These are phyloP conservation scores for Talaromyces sp. DNA, from an alignment of 2,329 filamentous ascomycete genomes.

Conservation along the genomic window DNA sequence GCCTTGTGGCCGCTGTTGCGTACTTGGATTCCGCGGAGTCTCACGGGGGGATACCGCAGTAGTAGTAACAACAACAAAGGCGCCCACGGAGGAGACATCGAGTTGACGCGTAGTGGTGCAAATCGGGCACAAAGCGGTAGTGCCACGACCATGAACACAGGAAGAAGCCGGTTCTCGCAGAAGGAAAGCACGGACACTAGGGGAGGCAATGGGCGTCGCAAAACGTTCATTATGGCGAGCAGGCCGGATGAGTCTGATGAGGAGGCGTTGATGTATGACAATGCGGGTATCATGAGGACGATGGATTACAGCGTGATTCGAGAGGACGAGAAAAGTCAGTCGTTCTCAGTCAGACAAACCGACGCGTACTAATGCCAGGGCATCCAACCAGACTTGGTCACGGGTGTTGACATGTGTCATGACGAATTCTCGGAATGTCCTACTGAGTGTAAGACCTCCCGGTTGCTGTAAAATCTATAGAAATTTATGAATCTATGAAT, in stretches of 20 bases:
- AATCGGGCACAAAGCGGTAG: too few relatives aligned
- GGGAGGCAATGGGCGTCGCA: neutral
- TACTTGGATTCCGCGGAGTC: neutral
- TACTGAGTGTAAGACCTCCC: too few relatives aligned
- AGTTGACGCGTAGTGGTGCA: neutral
- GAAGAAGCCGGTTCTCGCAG: too few relatives aligned
- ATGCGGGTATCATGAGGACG: neutral
- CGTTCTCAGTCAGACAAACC: too few relatives aligned
- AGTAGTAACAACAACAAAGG: too few relatives aligned
- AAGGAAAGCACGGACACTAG: too few relatives aligned
- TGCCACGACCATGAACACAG: neutral
- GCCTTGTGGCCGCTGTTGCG: neutral
- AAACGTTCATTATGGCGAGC: neutral
- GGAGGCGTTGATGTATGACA: constrained; percentile 1
- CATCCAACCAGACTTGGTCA: too few relatives aligned
- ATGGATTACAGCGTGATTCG: neutral
- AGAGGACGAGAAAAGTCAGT: neutral
- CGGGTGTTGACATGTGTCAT: too few relatives aligned
- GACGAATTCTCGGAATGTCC: too few relatives aligned
- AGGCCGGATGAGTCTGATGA: neutral
- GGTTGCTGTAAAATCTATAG: too few relatives aligned
- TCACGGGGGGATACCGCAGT: neutral
- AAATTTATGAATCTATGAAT: too few relatives aligned
- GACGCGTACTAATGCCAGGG: neutral
- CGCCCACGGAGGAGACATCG: too few relatives aligned